Evolutionary conservation across 805 yeast species (phyloP).

Genomic region (Jamesozyma rosinii): DNA sequence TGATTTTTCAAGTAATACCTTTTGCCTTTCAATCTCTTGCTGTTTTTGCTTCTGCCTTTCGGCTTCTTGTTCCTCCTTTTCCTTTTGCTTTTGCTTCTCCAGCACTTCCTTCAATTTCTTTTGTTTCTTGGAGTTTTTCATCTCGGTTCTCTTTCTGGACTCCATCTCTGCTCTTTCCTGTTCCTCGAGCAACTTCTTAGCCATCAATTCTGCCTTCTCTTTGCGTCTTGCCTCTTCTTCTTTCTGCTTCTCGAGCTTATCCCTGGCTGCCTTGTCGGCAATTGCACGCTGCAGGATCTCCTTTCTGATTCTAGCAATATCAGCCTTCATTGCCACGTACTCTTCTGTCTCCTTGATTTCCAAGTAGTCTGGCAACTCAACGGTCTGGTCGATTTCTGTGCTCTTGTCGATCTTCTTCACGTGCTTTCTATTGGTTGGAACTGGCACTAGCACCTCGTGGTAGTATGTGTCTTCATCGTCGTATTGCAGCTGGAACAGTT

Average conservation of each 20-base stretch:
- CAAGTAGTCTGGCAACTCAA: constrained; percentile 2
- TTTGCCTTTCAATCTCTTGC: constrained; percentile 2
- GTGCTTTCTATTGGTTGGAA: constrained; percentile 19
- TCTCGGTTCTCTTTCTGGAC: constrained; percentile 6
- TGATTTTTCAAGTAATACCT: constrained; percentile 7
- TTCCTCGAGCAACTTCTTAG: constrained; percentile 15
- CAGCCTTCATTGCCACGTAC: background rate
- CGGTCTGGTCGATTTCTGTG: background rate
- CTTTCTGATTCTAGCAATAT: background rate
- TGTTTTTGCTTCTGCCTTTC: constrained; percentile 1
- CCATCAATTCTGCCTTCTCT: constrained; percentile 19
- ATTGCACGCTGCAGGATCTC: background rate
- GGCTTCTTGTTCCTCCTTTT: constrained; percentile 4
- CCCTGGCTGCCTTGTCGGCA: background rate
- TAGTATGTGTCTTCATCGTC: constrained; percentile 24
- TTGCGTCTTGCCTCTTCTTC: constrained; percentile 7
- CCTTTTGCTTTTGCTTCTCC: constrained; percentile 2
- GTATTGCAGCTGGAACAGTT: constrained; percentile 18
- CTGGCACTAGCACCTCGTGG: constrained; percentile 19
- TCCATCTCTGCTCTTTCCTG: constrained; percentile 8
- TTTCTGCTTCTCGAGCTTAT: background rate
- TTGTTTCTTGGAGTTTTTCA: constrained; percentile 7
- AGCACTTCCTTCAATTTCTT: constrained; percentile 10
- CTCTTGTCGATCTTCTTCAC: constrained; percentile 7
- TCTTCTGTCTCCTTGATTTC: constrained; percentile 4